A percentile compares a stretch with the other conserved stretches of the same genome.
phyloP scores from a whole-genome alignment of 495 filamentous ascomycete species.

The Penicillium riverlandense region DNA sequence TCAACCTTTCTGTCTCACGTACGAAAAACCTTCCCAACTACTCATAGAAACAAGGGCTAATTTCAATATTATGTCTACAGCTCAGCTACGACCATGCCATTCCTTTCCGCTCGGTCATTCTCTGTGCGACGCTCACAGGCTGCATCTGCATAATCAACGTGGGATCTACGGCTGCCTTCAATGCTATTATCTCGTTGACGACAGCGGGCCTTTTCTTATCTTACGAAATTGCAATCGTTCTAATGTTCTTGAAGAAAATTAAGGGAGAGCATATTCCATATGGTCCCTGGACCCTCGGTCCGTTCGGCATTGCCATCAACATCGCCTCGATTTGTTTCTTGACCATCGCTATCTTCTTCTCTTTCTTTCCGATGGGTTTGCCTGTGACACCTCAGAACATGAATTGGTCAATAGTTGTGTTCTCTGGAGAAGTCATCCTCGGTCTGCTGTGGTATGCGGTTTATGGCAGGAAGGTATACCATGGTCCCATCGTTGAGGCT shows the following conservation, averaged over 20 bases:
- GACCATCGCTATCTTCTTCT: conserved; percentile 22
- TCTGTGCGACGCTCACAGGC: conserved; percentile 12
- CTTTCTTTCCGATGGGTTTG: conserved; percentile 30
- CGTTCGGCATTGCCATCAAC: conserved; percentile 22
- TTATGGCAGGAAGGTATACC: conserved; percentile 7
- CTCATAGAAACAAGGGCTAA: no score
- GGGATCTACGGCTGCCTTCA: conserved; percentile 47
- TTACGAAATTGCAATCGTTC: conserved; percentile 32
- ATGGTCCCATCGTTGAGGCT: conserved; percentile 15
- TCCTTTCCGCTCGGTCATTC: conserved; percentile 13
- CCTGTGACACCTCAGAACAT: conserved; percentile 27
- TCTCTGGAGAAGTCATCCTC: conserved; percentile 18
- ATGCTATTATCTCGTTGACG: conserved; percentile 43
- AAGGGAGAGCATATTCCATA: conserved; percentile 5
- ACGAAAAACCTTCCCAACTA: not conserved
- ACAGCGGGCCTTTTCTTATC: conserved; percentile 32
- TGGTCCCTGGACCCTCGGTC: conserved; percentile 8
- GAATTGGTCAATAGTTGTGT: conserved; percentile 39
- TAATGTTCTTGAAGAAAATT: conserved; percentile 19
- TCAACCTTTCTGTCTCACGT: conserved; percentile 28
- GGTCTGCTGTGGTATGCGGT: conserved; percentile 16
- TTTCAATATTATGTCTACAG: no score
- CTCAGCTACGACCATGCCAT: not conserved
- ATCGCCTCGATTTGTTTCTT: conserved; percentile 24
- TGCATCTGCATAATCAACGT: conserved; percentile 44